phyloP scores from a whole-genome alignment of 257 asterid genomes.

The Solanum habrochaites region DNA sequence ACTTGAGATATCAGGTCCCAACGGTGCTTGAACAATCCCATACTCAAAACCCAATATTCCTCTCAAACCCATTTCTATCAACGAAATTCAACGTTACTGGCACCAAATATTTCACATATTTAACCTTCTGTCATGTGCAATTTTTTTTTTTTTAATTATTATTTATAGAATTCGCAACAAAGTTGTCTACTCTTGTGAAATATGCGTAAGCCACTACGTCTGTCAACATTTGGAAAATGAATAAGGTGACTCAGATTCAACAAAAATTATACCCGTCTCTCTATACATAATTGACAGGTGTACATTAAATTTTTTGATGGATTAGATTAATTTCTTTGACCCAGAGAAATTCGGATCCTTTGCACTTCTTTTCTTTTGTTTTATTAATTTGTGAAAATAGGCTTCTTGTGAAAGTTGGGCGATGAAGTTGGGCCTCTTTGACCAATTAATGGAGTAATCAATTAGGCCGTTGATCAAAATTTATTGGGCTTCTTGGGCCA shows the following conservation, averaged over 20 bases:
- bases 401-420: too few relatives aligned
- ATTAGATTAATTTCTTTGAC: too few relatives aligned
- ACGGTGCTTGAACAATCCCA: conserved; percentile 86
- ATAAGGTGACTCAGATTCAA: not conserved
- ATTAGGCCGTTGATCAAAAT: not conserved
- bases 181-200: not conserved
- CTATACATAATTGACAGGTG: too few relatives aligned
- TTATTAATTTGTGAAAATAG: too few relatives aligned
- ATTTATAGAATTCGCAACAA: not conserved
- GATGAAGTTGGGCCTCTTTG: not conserved
- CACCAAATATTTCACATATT: not conserved
- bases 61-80: conserved; percentile 60
- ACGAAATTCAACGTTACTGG: not conserved
- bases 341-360: not conserved
- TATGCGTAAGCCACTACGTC: not conserved
- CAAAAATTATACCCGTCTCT: too few relatives aligned
- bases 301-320: too few relatives aligned
- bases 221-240: not conserved
- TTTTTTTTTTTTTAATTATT: not conserved
- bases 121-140: not conserved
- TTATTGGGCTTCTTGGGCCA: not conserved
- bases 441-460: not conserved
- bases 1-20: conserved; percentile 83
- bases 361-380: not conserved
- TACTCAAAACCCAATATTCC: conserved; percentile 73